Conservation (phyloP, 2,329 filamentous ascomycete genomes). For the Phaeosphaeriaceae sp. region DNA sequence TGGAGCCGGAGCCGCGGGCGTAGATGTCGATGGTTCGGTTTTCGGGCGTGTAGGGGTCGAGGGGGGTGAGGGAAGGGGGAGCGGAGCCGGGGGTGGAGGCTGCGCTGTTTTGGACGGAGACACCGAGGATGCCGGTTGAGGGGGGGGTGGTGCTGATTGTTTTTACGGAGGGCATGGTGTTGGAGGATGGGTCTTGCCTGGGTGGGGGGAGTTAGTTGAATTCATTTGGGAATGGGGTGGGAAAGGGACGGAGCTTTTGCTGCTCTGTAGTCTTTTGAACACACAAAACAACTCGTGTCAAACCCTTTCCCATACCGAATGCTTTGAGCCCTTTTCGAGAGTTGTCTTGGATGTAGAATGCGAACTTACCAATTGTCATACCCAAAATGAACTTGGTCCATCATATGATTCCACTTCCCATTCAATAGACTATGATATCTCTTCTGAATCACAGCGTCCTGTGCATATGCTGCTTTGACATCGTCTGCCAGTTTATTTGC, state of each 20-base stretch:
- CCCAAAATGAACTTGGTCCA: slow-evolving; percentile 39
- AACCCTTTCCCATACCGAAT: too few species aligned
- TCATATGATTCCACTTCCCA: slow-evolving; percentile 41
- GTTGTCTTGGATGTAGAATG: too few species aligned
- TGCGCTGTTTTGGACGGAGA: slow-evolving; percentile 67
- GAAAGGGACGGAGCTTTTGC: too few species aligned
- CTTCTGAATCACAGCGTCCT: slow-evolving; percentile 29
- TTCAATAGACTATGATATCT: slow-evolving; percentile 30
- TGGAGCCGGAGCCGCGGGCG: slow-evolving; percentile 26
- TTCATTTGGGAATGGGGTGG: too few species aligned
- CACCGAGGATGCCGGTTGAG: slow-evolving; percentile 42
- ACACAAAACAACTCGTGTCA: too few species aligned
- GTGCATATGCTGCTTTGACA: slow-evolving; percentile 24
- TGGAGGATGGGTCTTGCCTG: slow-evolving; percentile 69
- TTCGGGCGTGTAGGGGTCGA: slow-evolving; percentile 36
- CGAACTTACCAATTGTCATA: slow-evolving; percentile 40
- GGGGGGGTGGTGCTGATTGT: slow-evolving; percentile 60
- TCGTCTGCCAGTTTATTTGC: slow-evolving; percentile 31
- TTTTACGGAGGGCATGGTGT: slow-evolving; percentile 66
- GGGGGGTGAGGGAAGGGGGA: slow-evolving; percentile 12
- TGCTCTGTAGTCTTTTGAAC: too few species aligned
- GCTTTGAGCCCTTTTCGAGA: too few species aligned
- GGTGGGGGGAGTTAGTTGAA: too few species aligned
- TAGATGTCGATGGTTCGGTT: slow-evolving; percentile 39
- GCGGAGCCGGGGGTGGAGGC: slow-evolving; percentile 67